Evolutionary conservation across 2,329 filamentous ascomycete genomes (phyloP), one percentile per base, ranked within the genome.

Genomic region (Pyrenochaeta sp.): DNA sequence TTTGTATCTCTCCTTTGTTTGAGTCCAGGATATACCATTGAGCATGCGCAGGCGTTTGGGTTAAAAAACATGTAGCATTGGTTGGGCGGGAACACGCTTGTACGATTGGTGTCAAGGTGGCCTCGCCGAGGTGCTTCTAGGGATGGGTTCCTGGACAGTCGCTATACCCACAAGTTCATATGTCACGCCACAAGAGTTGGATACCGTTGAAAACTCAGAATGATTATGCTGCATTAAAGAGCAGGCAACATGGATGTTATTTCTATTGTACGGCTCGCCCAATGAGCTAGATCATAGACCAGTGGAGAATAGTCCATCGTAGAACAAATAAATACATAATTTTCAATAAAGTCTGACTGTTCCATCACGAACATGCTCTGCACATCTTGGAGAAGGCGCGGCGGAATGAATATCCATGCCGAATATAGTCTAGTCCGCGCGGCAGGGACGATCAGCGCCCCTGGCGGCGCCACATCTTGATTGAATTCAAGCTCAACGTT

Each of bases 401-500:
- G 40, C 45, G 53, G 44, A 45, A 56, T 63, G 61, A 43, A 54
- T 35, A 57, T 60, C 58, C 45, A 44, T 61, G 56, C 54, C 58
- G 36, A 44, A 56, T 36, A 6, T 46, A 49, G 47, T 32, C 54
- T 68, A 69, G 64, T 51, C 55, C 54, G 58, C 49, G 54, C 66
- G 64, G 53, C 54, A 63, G 58, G 45, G 60, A 59, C 49, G 61
- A 61, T 66, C 56, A 9, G 55, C 56, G 60, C 65, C 63, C 64
- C 63, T 65, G 66, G 62, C 65, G 60, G 59, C 69, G 56, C 65
- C 64, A 66, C 66, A 59, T 58, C 51, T 58, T 56, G 56, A 62
- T 55, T 60, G 49, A 44, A 47, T 45, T 45, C 54, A 44, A 59
- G 56, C 42, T 59, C 49, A 48, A 54, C 47, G 44, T 53, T 44